A percentile compares a stretch with the other conserved stretches of the same genome.
phyloP scores from a whole-genome alignment of 257 asterid genomes.

The Voacanga thouarsii region DNA sequence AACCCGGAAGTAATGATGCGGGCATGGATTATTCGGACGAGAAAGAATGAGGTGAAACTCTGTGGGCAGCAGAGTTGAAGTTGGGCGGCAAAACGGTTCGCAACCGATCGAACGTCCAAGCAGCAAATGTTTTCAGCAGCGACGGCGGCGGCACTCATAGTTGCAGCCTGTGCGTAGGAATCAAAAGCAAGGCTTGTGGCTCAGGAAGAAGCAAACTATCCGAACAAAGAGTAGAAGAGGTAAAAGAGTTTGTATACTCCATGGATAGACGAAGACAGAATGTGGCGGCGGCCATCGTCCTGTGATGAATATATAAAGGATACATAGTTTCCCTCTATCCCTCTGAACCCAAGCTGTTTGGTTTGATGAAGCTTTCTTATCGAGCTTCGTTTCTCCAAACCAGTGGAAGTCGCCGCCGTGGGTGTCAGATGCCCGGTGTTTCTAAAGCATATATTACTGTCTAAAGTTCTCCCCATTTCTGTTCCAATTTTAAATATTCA shows the following conservation, averaged over 20 bases:
- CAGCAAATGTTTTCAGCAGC: constrained; percentile 10
- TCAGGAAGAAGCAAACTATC: not conserved
- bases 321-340: no score
- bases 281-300: not conserved
- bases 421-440: no score
- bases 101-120: constrained; percentile 11
- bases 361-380: no score
- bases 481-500: no score
- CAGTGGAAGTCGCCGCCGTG: no score
- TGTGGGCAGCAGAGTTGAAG: constrained; percentile 49
- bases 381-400: no score
- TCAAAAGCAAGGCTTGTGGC: not conserved
- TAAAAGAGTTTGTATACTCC: no score
- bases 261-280: not conserved
- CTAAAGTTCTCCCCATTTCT: no score
- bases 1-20: constrained; percentile 61
- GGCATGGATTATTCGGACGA: constrained; percentile 45
- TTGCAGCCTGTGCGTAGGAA: not conserved
- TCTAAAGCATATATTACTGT: no score
- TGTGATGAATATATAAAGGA: not conserved
- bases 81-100: constrained; percentile 27
- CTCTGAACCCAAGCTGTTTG: no score
- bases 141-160: not conserved
- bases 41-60: constrained; percentile 33
- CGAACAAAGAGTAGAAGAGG: no score